Evolutionary conservation across 1,284 basidiomycete genomes (phyloP), one percentile per base, ranked within the genome.

Genomic region (Sanghuangporus baumii): DNA sequence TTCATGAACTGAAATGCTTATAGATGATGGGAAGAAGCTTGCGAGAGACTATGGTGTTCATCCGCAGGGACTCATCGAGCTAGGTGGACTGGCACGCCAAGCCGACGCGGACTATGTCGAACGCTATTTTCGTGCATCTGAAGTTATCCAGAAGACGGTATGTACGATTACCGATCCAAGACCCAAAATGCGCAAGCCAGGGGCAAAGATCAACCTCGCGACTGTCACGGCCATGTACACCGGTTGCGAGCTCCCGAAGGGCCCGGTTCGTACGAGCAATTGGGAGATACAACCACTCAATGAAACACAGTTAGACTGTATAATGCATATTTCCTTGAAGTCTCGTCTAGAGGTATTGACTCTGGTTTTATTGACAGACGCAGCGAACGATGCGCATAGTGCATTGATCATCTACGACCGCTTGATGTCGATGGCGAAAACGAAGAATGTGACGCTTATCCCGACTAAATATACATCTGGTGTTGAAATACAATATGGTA

Each of bases 21-120:
- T 8, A 87, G 86, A 81, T 57, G 86, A 88, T 43, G 86, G 83
- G 6, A 75, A 76, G 67, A 88, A 87, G 66, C 75, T 88, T 3
- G 83, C 80, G 66, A 73, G 77, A 23, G 86, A 88, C 69, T 87
- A 79, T 66, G 83, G 82, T n/a, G 76, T 88, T 60, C 70, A 76
- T 38, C 72, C 80, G 7, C 71, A 73, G 23, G 79, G 78, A 50
- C 77, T 86, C 1, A 77, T 87, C 9, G 86, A 88, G 65, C 81
- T 88, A 1, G 82, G 81, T 2, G 74, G 72, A 0, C 70, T 87
- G 14, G 83, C 83, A 1, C 69, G 71, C 3, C 73, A 76, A 41
- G 81, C 79, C 1, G 86, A 88, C 66, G 72, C 75, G 3, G 61
- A 66, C 2, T 12, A 58, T 69, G 16, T 65, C 68, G 20, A 76